Evolutionary conservation across 257 asterid species (phyloP), one percentile per base, ranked within the genome.

Genomic region (Perilla frutescens): DNA sequence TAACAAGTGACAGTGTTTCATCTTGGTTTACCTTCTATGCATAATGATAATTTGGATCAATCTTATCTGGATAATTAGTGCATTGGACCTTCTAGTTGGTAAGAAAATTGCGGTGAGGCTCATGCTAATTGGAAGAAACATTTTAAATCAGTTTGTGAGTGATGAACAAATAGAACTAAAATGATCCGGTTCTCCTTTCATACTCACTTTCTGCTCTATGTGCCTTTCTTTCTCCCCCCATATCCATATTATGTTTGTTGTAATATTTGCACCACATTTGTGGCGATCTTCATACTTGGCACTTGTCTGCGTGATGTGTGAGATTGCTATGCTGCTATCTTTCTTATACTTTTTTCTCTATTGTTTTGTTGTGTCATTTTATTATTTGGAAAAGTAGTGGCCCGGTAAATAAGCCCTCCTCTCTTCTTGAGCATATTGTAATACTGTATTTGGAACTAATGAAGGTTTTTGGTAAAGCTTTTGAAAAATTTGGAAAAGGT

Each of bases 391-490:
- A 14, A 64, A 62, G 55, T 62, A 7, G 61, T 54, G 45, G 31
- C 69, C 47, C 1, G 20, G 40, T 8, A 10, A 43, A 56, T 62
- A 7, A 4, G 20, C 67, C 68, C 48, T 0, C 54, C 54, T 64
- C 9, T 40, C 61, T 31, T 63, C 65, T 56, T 56, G 73, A 56
- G 66, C 62, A 14, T 67, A 57, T 39, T 66, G 31, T 54, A 54
- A 71, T 68, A 43, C 71, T 11, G 54, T 74, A 63, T 60, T 34
- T 45, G 67, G 55, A 64, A 68, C 9, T 56, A 48, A 11, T 88
- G 73, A 68, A 93, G 98, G 97, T 93, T 55, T 88, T 91, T 77
- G 94, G 98, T 73, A 91, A 89, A 82, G 94, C 94, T 70, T 93
- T 87, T 77, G 94, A 89, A 70, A 91, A 87, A 77, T 85, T 81